A percentile compares a stretch with the other conserved stretches of the same genome.
These are phyloP conservation scores for Raffaelea albimanens DNA, from an alignment of 2,329 filamentous ascomycete species.

Conservation along the genomic window DNA sequence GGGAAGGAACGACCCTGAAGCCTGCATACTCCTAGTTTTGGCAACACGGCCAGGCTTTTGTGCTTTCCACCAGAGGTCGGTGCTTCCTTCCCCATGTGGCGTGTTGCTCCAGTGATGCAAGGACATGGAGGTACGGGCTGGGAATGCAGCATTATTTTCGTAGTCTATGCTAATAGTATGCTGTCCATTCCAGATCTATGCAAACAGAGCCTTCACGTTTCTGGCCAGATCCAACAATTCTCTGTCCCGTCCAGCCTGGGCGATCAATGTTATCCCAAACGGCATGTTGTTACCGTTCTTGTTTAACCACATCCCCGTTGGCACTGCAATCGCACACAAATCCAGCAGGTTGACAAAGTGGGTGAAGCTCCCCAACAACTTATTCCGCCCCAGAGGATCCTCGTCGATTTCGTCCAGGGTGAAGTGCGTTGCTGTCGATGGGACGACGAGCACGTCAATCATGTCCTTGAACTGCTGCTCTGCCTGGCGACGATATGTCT, in stretches of 20 bases:
- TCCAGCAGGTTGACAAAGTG: slow-evolving; percentile 49
- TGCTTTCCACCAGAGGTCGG: no score
- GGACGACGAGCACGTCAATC: slow-evolving; percentile 38
- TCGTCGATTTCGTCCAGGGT: slow-evolving; percentile 35
- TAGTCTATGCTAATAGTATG: no score
- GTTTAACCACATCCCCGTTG: neutral
- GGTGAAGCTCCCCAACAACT: slow-evolving; percentile 38
- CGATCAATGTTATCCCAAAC: neutral
- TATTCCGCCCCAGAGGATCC: slow-evolving; percentile 39
- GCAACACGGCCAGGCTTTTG: no score
- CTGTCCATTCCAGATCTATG: no score
- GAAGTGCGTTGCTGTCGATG: slow-evolving; percentile 31
- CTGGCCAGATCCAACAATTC: neutral
- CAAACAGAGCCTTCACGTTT: neutral
- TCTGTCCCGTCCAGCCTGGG: neutral
- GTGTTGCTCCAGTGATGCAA: no score
- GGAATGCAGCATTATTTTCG: no score
- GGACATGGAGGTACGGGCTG: no score
- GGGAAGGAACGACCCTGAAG: no score
- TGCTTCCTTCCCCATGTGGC: no score
- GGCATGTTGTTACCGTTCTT: neutral
- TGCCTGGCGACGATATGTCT: neutral
- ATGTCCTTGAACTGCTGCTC: neutral
- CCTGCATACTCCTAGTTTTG: no score
- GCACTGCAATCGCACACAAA: slow-evolving; percentile 37